Evolutionary conservation across 352 stramenopile genomes (phyloP), one percentile per base, ranked within the genome.

Genomic region (Phytopythium sindhum): DNA sequence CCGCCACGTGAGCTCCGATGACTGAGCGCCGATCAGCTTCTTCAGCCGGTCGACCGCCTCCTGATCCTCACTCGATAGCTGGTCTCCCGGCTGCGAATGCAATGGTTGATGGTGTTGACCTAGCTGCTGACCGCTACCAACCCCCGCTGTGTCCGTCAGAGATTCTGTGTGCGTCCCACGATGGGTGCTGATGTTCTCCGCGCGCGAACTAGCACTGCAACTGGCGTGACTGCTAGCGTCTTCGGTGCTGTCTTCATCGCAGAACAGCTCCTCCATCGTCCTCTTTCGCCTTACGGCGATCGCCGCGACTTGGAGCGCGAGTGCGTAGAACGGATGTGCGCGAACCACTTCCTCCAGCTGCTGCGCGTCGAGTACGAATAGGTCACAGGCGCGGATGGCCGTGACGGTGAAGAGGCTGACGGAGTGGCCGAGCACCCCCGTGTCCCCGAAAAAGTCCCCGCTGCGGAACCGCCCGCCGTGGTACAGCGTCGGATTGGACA

Each of bases 361-460:
- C 33, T 89, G 69, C 12, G 79, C 82, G 35, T 75, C 71, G 17
- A 90, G 64, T 33, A 77, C 74, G 33, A 91, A 86, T 1, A 90
- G 56, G n/a, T 88, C 79, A 26, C 81, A 87, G 11, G 81, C 78
- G 6, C 78, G 73, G n/a, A 83, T 65, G 1, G 68, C 84, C 19
- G 76, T 75, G 51, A 88, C 75, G 0, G 77, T 85, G 50, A 75
- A 73, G 8, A 86, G 57, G 39, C 79, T 86, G 23, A 86, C 78
- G 3, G 81, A 76, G 53, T 88, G 75, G 4, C 75, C 78, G 1
- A 90, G 67, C 5, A 90, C 42, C 7, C 78, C 80, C 23, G 62
- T 80, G 19, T 88, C 73, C 6, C 79, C 77, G 52, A 90, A 88
- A 57, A 81, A 87, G 50, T 88, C 75, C 9, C 81, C 79, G 35